These are phyloP conservation scores for Colletotrichum sp. DNA, from an alignment of 2,329 filamentous ascomycete species.

Conservation along the genomic window DNA sequence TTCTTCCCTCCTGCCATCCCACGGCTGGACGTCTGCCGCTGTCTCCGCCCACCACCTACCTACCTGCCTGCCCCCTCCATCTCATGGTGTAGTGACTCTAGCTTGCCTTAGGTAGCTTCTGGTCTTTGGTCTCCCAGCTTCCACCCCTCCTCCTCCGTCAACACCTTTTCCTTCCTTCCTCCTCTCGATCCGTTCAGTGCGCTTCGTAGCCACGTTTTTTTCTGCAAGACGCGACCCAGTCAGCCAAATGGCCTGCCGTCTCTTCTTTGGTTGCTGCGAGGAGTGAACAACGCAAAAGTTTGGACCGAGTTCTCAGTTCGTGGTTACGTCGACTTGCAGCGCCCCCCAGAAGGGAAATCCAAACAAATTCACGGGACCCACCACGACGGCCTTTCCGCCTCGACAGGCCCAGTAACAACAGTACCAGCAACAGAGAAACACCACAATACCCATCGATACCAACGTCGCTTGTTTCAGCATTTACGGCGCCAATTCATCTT, in stretches of 20 bases:
- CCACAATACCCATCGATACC: not conserved
- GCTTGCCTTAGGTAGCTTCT: not conserved
- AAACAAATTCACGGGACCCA: conserved; percentile 19
- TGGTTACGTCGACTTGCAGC: not conserved
- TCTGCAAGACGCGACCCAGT: not conserved
- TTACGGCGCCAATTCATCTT: conserved; percentile 1
- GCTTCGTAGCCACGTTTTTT: not conserved
- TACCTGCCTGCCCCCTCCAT: not conserved
- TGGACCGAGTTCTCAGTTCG: not conserved
- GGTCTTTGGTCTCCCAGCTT: not conserved
- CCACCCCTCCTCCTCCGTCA: not conserved
- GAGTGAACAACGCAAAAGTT: not conserved
- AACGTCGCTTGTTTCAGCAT: conserved; percentile 4
- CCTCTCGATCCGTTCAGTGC: not conserved
- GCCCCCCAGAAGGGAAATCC: not conserved
- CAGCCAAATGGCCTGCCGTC: not conserved
- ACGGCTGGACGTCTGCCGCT: not conserved
- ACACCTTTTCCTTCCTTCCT: not conserved
- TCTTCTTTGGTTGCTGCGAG: not conserved
- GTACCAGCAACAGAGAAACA: not conserved
- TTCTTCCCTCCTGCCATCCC: not conserved
- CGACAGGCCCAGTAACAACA: not conserved
- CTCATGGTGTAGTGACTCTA: not conserved
- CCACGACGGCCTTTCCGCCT: conserved; percentile 10
- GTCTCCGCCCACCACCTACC: not conserved